A percentile compares a stretch with the other conserved stretches of the same genome.
Evolutionary conservation across 2,329 filamentous ascomycete genomes (phyloP).

Genomic region (Aureobasidium sp.): DNA sequence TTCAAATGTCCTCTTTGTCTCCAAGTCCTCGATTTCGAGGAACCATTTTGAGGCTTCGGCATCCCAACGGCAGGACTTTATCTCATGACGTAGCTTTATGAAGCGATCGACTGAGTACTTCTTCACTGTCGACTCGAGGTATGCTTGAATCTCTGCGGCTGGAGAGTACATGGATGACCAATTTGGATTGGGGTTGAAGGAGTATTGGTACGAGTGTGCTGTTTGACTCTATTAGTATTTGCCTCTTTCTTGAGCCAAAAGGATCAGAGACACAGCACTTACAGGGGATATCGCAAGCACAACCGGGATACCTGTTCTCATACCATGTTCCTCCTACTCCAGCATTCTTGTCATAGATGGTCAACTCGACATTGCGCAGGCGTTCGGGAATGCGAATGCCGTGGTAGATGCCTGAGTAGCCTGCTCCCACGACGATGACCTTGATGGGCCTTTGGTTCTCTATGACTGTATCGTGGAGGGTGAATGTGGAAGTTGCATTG

Average conservation of each 20-base stretch:
- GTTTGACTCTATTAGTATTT: not conserved
- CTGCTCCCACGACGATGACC: conserved; percentile 37
- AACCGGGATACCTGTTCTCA: conserved; percentile 35
- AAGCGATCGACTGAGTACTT: conserved; percentile 31
- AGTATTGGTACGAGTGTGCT: conserved; percentile 35
- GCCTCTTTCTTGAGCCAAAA: too few species aligned
- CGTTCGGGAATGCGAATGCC: conserved; percentile 36
- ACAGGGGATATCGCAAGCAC: conserved; percentile 27
- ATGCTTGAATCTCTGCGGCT: conserved; percentile 29
- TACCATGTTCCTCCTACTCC: conserved; percentile 33
- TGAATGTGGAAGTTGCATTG: conserved; percentile 14
- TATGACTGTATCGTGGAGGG: conserved; percentile 30
- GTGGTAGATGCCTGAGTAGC: conserved; percentile 35
- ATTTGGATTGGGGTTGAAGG: conserved; percentile 33
- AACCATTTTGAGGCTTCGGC: conserved; percentile 27
- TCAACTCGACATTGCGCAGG: conserved; percentile 30
- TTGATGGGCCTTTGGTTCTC: conserved; percentile 35
- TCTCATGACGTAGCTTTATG: conserved; percentile 28
- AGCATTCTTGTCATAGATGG: conserved; percentile 36
- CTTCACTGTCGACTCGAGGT: conserved; percentile 26
- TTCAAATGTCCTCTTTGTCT: conserved; percentile 20
- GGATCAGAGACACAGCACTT: not conserved
- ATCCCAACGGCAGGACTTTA: conserved; percentile 27
- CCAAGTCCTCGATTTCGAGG: conserved; percentile 26
- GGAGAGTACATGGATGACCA: conserved; percentile 35